phyloP scores from a whole-genome alignment of 1,284 basidiomycete genomes.

The Schizophyllum commune region DNA sequence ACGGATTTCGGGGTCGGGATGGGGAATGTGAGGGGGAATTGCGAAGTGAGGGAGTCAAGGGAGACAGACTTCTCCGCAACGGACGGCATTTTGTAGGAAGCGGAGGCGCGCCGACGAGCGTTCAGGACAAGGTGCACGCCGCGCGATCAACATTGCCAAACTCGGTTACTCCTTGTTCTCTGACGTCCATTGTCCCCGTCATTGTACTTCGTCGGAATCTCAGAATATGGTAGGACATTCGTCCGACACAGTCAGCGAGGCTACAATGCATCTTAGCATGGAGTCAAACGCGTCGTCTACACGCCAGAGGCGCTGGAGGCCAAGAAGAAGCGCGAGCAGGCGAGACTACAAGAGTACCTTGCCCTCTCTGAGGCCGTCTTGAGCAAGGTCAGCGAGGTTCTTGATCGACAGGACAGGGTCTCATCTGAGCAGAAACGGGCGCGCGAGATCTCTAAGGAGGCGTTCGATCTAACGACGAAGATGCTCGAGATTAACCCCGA shows the following conservation, averaged over 20 bases:
- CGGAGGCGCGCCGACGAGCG: not conserved
- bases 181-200: conserved; percentile 10
- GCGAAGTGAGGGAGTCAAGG: conserved; percentile 44
- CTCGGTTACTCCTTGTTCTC: not conserved
- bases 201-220: not conserved
- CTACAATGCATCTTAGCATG: conserved; percentile 42
- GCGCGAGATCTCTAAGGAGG: conserved; percentile 58
- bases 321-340: conserved; percentile 60
- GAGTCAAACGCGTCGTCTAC: conserved; percentile 65
- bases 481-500: conserved; percentile 82
- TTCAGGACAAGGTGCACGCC: not conserved
- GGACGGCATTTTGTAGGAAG: conserved; percentile 40
- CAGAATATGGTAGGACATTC: not conserved
- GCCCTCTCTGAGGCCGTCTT: conserved; percentile 61
- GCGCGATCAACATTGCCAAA: not conserved
- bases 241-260: not conserved
- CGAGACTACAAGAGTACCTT: conserved; percentile 71
- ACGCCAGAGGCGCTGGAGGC: conserved; percentile 58
- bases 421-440: conserved; percentile 49
- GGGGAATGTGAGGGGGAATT: conserved; percentile 81
- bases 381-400: conserved; percentile 41
- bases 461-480: conserved; percentile 66
- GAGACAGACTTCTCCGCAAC: conserved; percentile 36
- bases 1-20: conserved; percentile 77
- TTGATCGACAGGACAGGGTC: conserved; percentile 1